A percentile compares a stretch with the other conserved stretches of the same genome.
phyloP scores from a whole-genome alignment of 2,329 filamentous ascomycete species.

The Fonsecaea pedrosoi region DNA sequence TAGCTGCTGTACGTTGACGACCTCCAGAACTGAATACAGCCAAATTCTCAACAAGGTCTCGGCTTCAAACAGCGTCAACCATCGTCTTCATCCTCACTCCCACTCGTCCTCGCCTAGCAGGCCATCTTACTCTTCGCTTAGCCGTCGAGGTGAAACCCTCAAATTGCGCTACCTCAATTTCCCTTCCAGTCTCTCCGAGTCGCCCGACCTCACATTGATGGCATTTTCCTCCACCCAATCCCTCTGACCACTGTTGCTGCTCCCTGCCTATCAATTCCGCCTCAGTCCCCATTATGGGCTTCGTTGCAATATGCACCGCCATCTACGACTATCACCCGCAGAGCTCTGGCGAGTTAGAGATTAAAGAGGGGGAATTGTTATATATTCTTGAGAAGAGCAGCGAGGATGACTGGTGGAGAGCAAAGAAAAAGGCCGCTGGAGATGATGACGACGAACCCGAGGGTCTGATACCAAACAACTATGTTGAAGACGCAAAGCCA shows the following conservation, averaged over 20 bases:
- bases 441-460: constrained; percentile 91
- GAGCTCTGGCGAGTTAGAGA: constrained; percentile 81
- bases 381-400: constrained; percentile 83
- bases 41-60: neutral
- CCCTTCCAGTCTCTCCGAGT: constrained; percentile 8
- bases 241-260: constrained; percentile 16
- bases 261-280: constrained; percentile 9
- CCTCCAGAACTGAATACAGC: neutral
- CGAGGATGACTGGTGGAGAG: constrained; percentile 92
- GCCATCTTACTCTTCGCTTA: constrained; percentile 29
- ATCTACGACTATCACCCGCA: constrained; percentile 93
- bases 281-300: constrained; percentile 71
- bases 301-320: constrained; percentile 87
- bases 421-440: constrained; percentile 82
- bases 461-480: constrained; percentile 91
- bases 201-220: constrained; percentile 27
- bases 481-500: constrained; percentile 80
- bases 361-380: constrained; percentile 84
- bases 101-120: constrained; percentile 7
- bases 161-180: constrained; percentile 13
- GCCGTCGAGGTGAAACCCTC: constrained; percentile 14
- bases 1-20: constrained; percentile 1
- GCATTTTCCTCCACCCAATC: constrained; percentile 15
- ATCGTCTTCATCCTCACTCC: neutral
- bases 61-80: constrained; percentile 9